Evolutionary conservation across 2,329 filamentous ascomycete genomes (phyloP).

Genomic region (Hansfordia pulvinata): DNA sequence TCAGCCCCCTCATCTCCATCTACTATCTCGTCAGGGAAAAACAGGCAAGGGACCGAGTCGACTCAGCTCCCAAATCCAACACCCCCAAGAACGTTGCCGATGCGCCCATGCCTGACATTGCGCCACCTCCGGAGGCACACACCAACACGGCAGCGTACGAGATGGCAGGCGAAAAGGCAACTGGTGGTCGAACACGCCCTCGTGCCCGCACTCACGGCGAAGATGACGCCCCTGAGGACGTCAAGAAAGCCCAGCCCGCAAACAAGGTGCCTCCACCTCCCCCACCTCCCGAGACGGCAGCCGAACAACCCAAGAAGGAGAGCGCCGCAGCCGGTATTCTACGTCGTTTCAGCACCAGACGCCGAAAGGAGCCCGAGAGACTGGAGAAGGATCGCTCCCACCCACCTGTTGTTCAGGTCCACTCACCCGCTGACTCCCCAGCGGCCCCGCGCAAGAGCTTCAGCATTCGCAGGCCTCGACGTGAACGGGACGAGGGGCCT

Average conservation of each 20-base stretch:
- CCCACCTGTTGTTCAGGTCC: constrained; percentile 64
- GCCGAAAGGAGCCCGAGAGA: constrained; percentile 53
- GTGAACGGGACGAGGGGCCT: constrained; percentile 36
- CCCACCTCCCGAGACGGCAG: constrained; percentile 11
- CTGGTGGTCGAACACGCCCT: constrained; percentile 69
- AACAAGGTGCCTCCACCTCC: constrained; percentile 29
- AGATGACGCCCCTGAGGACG: constrained; percentile 67
- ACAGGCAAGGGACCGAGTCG: constrained; percentile 57
- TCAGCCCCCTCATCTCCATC: constrained; percentile 79
- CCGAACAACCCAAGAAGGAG: constrained; percentile 63
- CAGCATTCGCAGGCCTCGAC: constrained; percentile 54
- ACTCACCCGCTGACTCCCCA: constrained; percentile 55
- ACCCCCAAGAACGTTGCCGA: constrained; percentile 26
- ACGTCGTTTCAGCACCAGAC: constrained; percentile 80
- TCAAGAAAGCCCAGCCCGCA: constrained; percentile 50
- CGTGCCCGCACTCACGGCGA: constrained; percentile 89
- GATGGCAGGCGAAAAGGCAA: constrained; percentile 78
- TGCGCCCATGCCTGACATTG: constrained; percentile 54
- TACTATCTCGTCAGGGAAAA: constrained; percentile 97
- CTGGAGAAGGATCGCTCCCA: constrained; percentile 52
- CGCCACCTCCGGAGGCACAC: constrained; percentile 72
- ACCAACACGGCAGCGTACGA: constrained; percentile 79
- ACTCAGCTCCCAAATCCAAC: constrained; percentile 16
- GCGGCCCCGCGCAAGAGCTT: constrained; percentile 71
- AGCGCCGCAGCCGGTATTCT: constrained; percentile 75